A percentile compares a stretch with the other conserved stretches of the same genome.
These are phyloP conservation scores for Lepidium campestre DNA, from an alignment of 441 rosid species.

Conservation along the genomic window DNA sequence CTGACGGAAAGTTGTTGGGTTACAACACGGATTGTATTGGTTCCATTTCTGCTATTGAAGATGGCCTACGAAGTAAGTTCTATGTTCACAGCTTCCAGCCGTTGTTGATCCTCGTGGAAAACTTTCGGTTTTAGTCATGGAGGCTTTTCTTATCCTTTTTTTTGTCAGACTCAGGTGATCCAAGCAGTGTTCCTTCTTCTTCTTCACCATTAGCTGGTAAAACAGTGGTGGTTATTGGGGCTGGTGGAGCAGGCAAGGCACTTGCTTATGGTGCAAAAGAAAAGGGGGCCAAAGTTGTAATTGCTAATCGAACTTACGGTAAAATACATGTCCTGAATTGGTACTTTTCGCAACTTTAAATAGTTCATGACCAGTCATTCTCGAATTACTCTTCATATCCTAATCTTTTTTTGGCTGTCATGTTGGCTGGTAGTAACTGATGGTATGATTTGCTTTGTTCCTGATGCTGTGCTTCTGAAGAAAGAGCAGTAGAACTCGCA, in stretches of 20 bases:
- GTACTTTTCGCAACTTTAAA: background rate
- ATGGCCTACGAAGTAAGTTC: conserved; percentile 53
- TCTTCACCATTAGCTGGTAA: conserved; percentile 58
- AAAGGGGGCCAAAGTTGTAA: conserved; percentile 59
- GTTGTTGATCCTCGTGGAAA: background rate
- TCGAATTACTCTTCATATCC: background rate
- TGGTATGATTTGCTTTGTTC: conserved; percentile 11
- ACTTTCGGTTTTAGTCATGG: conserved; percentile 7
- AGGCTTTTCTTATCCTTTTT: background rate
- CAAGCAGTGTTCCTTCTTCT: conserved; percentile 17
- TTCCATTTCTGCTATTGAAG: conserved; percentile 76
- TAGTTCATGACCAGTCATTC: background rate
- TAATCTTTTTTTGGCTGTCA: background rate
- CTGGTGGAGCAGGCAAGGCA: conserved; percentile 86
- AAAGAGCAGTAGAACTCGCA: conserved; percentile 57
- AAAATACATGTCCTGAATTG: conserved; percentile 12
- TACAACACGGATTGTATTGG: conserved; percentile 67
- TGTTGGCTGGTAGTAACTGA: background rate
- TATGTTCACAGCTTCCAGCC: conserved; percentile 1
- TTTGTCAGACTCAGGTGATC: conserved; percentile 34
- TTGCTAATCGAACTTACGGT: conserved; percentile 70
- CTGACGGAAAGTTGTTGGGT: conserved; percentile 59
- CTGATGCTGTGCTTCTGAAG: conserved; percentile 28
- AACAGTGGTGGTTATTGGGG: conserved; percentile 70
- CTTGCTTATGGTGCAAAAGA: conserved; percentile 76